These are phyloP conservation scores for Coelastrella sp. DNA, from an alignment of 139 green algal genomes.

Conservation along the genomic window DNA sequence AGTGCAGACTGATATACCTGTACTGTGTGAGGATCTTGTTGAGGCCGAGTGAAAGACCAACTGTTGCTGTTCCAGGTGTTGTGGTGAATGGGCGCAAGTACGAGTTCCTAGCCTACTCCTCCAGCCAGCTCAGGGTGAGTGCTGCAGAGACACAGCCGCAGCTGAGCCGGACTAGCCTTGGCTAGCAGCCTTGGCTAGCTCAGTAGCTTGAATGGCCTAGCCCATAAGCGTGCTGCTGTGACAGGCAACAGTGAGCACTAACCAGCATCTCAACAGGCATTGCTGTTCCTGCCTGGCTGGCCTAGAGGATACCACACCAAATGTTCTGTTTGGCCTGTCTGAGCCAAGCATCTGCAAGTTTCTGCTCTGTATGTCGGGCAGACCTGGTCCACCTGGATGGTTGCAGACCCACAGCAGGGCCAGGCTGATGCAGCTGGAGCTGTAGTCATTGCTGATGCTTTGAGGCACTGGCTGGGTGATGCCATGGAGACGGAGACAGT, in stretches of 20 bases:
- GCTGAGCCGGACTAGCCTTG: too few species aligned
- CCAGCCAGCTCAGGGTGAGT: constrained; percentile 52
- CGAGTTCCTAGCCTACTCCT: constrained; percentile 53
- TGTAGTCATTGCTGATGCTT: constrained; percentile 8
- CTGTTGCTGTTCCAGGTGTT: constrained; percentile 7
- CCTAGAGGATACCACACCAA: too few species aligned
- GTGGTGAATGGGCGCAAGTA: constrained; percentile 41
- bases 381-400: constrained; percentile 29
- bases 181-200: too few species aligned
- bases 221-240: too few species aligned
- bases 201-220: too few species aligned
- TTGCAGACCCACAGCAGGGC: constrained; percentile 37
- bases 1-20: neutral
- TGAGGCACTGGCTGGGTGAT: constrained; percentile 58
- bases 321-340: too few species aligned
- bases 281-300: too few species aligned
- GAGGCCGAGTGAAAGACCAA: neutral
- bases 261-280: too few species aligned
- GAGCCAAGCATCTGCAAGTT: too few species aligned
- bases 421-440: neutral
- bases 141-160: too few species aligned
- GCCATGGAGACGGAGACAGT: constrained; percentile 31
- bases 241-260: too few species aligned
- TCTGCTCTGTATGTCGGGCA: neutral
- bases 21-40: neutral